phyloP scores from a whole-genome alignment of 2,329 filamentous ascomycete genomes.

The Colletotrichum trifolii region DNA sequence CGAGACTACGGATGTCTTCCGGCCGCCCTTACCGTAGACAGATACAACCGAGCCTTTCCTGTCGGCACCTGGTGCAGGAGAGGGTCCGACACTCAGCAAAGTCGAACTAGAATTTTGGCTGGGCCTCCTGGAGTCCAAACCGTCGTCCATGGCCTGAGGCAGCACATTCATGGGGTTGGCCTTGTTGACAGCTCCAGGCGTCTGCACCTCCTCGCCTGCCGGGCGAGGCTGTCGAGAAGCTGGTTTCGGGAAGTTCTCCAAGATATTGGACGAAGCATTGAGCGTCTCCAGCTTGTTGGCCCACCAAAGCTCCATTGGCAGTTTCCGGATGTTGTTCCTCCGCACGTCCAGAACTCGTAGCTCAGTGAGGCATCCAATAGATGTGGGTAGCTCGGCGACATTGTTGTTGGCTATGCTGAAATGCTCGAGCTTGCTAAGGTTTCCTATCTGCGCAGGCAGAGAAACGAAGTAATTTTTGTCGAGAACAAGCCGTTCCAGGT shows the following conservation, averaged over 20 bases:
- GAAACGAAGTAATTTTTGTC: conserved; percentile 97
- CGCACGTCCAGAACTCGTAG: conserved; percentile 87
- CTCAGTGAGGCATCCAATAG: conserved; percentile 89
- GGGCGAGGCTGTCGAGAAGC: conserved; percentile 74
- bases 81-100: conserved; percentile 79
- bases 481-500: conserved; percentile 86
- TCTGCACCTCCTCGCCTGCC: conserved; percentile 59
- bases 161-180: conserved; percentile 51
- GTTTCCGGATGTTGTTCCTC: conserved; percentile 89
- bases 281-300: conserved; percentile 89
- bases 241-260: conserved; percentile 91
- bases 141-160: conserved; percentile 79
- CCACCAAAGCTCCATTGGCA: conserved; percentile 97
- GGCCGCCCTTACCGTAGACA: conserved; percentile 79
- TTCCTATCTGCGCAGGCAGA: conserved; percentile 85
- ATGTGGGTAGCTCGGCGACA: conserved; percentile 82
- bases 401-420: conserved; percentile 95
- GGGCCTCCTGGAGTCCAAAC: conserved; percentile 76
- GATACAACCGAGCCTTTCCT: conserved; percentile 89
- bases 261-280: conserved; percentile 94
- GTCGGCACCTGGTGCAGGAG: conserved; percentile 70
- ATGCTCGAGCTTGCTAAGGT: conserved; percentile 84
- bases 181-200: conserved; percentile 53
- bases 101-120: conserved; percentile 82
- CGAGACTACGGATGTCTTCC: conserved; percentile 87